These are phyloP conservation scores for Xylaria polymorpha DNA, from an alignment of 2,329 filamentous ascomycete genomes.

Conservation along the genomic window DNA sequence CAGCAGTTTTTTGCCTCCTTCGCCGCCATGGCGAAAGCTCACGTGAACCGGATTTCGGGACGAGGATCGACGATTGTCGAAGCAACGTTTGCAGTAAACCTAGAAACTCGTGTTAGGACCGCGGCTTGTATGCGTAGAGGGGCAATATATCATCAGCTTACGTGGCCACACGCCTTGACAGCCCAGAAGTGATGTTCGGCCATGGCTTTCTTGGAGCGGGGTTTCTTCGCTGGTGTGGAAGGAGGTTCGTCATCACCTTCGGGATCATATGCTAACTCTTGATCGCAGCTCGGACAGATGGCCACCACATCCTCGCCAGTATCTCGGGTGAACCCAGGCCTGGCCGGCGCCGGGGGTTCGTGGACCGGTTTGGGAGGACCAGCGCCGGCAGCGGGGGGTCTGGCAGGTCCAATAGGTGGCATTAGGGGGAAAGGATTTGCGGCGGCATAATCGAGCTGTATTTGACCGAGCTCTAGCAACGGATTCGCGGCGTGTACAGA, in stretches of 20 bases:
- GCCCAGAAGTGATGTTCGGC: slow-evolving; percentile 92
- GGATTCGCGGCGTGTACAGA: background rate
- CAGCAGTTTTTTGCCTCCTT: slow-evolving; percentile 53
- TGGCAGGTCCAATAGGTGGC: background rate
- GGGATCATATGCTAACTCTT: slow-evolving; percentile 82
- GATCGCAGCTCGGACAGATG: slow-evolving; percentile 86
- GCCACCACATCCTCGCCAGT: slow-evolving; percentile 78
- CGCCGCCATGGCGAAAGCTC: slow-evolving; percentile 53
- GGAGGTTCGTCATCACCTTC: slow-evolving; percentile 51
- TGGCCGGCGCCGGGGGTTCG: slow-evolving; percentile 71
- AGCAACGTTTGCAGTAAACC: slow-evolving; percentile 74
- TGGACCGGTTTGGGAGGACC: slow-evolving; percentile 62
- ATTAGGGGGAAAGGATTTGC: slow-evolving; percentile 40
- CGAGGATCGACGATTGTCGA: slow-evolving; percentile 63
- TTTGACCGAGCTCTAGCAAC: slow-evolving; percentile 27
- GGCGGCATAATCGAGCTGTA: slow-evolving; percentile 46
- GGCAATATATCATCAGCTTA: slow-evolving; percentile 57
- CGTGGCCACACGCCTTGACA: slow-evolving; percentile 90
- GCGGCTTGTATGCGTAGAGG: background rate
- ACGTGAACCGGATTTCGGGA: slow-evolving; percentile 50
- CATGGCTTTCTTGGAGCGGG: slow-evolving; percentile 61
- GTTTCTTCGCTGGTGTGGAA: slow-evolving; percentile 53
- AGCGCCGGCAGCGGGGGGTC: slow-evolving; percentile 6
- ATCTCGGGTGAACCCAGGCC: slow-evolving; percentile 83
- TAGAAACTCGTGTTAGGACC: slow-evolving; percentile 47